Percentiles rank a stretch among this genome's conserved stretches.
Evolutionary conservation across 805 yeast genomes (phyloP).

Genomic region (Candida taoyuanica): DNA sequence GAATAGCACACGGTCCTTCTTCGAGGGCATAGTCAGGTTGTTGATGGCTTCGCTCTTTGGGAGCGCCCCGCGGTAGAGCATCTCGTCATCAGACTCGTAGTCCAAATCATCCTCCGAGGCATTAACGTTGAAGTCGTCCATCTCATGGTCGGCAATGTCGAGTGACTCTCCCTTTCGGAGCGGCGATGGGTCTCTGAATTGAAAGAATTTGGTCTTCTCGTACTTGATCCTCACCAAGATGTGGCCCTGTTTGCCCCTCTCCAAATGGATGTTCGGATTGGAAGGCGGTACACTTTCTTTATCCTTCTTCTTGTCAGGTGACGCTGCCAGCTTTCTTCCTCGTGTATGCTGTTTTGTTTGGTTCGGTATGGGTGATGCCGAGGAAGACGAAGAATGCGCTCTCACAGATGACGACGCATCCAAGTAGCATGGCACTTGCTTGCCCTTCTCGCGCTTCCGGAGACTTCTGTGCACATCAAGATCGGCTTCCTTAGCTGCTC

Average conservation of each 20-base stretch:
- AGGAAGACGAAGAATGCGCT: conserved; percentile 2
- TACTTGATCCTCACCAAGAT: conserved; percentile 14
- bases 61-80: conserved; percentile 67
- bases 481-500: conserved; percentile 26
- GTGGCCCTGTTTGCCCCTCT: neutral
- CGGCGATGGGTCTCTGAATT: conserved; percentile 26
- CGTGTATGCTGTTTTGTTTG: conserved; percentile 3
- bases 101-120: conserved; percentile 17
- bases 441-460: conserved; percentile 8
- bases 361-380: neutral
- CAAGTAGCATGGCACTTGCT: conserved; percentile 1
- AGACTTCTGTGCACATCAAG: conserved; percentile 13
- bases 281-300: neutral
- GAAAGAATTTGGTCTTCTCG: conserved; percentile 24
- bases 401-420: conserved; percentile 1
- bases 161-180: conserved; percentile 13
- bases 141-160: conserved; percentile 22
- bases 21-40: conserved; percentile 54
- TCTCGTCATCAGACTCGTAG: conserved; percentile 38
- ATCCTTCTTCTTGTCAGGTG: too few relatives aligned
- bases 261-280: conserved; percentile 23
- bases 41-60: conserved; percentile 56
- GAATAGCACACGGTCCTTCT: conserved; percentile 46
- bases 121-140: conserved; percentile 24
- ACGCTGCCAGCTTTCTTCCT: neutral